Percentiles rank a stretch among this genome's conserved stretches.
These are phyloP conservation scores for Aeschynomene evenia DNA, from an alignment of 306 rosid species.

Conservation along the genomic window DNA sequence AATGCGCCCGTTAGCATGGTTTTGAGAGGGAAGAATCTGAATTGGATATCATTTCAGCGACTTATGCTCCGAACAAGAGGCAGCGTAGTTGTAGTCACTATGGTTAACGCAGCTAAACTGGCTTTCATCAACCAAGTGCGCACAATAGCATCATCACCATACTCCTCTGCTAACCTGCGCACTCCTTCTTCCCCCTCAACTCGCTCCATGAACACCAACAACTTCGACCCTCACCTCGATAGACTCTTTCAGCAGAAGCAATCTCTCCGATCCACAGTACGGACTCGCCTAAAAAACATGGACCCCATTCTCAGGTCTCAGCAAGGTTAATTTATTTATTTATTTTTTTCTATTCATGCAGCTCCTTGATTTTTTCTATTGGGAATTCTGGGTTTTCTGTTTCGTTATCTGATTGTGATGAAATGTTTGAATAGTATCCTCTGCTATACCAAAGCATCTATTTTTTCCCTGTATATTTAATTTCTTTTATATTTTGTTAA, in stretches of 20 bases:
- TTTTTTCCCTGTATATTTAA: background rate
- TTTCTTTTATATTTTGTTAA: background rate
- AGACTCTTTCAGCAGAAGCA: slow-evolving; percentile 25
- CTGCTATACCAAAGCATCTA: background rate
- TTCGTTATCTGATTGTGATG: background rate
- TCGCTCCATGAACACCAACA: slow-evolving; percentile 15
- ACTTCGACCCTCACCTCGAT: slow-evolving; percentile 26
- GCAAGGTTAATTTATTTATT: slow-evolving; percentile 19
- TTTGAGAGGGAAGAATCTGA: background rate
- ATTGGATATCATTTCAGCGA: background rate
- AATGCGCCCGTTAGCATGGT: background rate
- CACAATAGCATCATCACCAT: slow-evolving; percentile 9
- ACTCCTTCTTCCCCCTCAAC: background rate
- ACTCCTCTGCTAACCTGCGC: background rate
- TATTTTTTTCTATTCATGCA: background rate
- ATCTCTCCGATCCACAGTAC: slow-evolving; percentile 25
- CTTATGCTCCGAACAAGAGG: background rate
- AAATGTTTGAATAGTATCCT: background rate
- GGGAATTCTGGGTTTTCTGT: background rate
- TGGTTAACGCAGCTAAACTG: slow-evolving; percentile 12
- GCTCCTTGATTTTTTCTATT: background rate
- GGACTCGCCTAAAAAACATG: slow-evolving; percentile 31
- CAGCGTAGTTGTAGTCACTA: background rate
- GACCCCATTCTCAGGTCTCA: slow-evolving; percentile 35
- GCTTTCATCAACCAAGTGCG: background rate